Evolutionary conservation across 495 filamentous ascomycete species (phyloP), one percentile per base, ranked within the genome.

Genomic region (Amniculicola lignicola): DNA sequence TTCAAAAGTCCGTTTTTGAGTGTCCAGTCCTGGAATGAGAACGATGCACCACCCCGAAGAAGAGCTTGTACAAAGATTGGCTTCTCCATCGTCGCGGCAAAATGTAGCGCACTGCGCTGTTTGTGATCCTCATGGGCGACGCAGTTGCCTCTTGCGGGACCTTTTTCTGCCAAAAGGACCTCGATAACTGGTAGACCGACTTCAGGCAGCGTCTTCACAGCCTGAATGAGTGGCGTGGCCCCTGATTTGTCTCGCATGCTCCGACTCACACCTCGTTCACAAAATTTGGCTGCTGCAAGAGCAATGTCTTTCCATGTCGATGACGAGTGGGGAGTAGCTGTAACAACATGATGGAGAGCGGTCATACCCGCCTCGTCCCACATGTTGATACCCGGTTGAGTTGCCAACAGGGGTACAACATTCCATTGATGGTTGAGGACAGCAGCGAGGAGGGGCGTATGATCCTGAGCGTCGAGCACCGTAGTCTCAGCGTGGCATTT

Each of bases 101-200:
- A 56, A 46, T 55, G 41, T 11, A 61, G 43, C 0, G 58, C 58
- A 37, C 37, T 50, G 0, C 45, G 35, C 19, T 51, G 33, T 29
- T 56, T 49, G 22, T 56, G 58, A 19, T 61, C 58, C 15, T 61
- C 58, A 45, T 61, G 58, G 10, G 18, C 39, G 24, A 61, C 51
- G 39, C 58, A 61, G 22, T 61, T 61, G 29, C n/a, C 22, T 23
- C 29, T 23, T 18, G 31, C 47, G 12, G 33, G 2, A 18, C 25
- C 22, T n/a, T 21, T 43, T 12, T 43, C 39, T 21, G 51, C 15
- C 12, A 61, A 33, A 0, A 61, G 27, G 2, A 48, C 45, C 24
- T 61, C 51, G 18, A 61, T 28, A 21, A 61, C 58, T 1, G 58
- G 25, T 2, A 61, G 7, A 1, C 58, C 58, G 5, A 51, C 51